Base-by-base conservation (phyloP, 2,329 filamentous ascomycete species). In the Septoria linicola region DNA sequence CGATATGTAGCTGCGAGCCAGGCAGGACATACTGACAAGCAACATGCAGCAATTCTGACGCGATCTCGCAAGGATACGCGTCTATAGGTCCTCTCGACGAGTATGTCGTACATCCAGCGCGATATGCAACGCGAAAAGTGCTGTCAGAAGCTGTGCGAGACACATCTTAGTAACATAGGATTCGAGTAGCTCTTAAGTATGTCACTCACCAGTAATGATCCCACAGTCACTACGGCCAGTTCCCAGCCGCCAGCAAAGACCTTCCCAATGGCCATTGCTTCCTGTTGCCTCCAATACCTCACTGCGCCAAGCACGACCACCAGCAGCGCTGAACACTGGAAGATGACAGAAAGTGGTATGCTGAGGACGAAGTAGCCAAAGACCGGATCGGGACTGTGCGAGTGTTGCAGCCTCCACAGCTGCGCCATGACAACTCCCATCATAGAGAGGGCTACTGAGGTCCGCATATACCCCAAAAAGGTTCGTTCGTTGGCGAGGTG, bases 391-490 rank as follows among this genome's bases (percentile, higher is more conserved):
- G 70, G 72, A 13, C 69, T 62, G 7, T 73, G 63, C 20, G 73
- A 65, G 23, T 81, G 74, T 61, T 84, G 77, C 3, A 85, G 72
- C 16, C 78, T 75, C 60, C 87, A 88, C 6, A 89, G 76, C 63
- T 89, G 86, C 0, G 84, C 81, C 21, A 85, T 77, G 2, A 81
- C 61, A 2, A 85, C 80, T 14, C 85, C 84, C 16, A 83, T 72
- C 70, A 88, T 84, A 11, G 84, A 82, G 32, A 89, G 73, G n/a
- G 80, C 76, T 31, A 87, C 70, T 0, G 84, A 87, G 1, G 85
- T 89, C 16, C 86, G 80, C 23, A 89, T 76, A 66, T 89, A 89
- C 23, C 79, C 84, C 14, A 90, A 79, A 64, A 85, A 90, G 14
- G 86, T 90, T 50, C 86, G 76, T 69, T 90, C 85, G 48, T 89